phyloP scores from a whole-genome alignment of 768 basidiomycete genomes.

The Tylopilus felleus region DNA sequence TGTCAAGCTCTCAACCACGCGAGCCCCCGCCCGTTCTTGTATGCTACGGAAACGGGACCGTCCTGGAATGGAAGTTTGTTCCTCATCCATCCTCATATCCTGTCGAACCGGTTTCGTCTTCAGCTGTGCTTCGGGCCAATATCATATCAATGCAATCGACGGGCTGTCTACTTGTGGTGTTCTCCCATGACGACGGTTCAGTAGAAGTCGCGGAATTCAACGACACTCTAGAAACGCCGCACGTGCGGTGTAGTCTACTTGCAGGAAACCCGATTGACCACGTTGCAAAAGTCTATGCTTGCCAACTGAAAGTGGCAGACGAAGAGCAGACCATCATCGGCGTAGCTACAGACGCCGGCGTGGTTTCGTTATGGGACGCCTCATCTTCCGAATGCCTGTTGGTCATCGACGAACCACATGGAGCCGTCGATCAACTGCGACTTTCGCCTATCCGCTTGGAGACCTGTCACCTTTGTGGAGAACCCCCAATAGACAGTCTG shows the following conservation, averaged over 20 bases:
- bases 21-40: slow-evolving; percentile 37
- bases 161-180: slow-evolving; percentile 50
- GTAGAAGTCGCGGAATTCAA: slow-evolving; percentile 59
- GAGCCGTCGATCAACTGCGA: slow-evolving; percentile 56
- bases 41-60: slow-evolving; percentile 58
- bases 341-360: slow-evolving; percentile 61
- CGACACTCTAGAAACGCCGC: slow-evolving; percentile 40
- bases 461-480: slow-evolving; percentile 69
- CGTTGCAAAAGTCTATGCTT: slow-evolving; percentile 53
- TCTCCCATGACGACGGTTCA: slow-evolving; percentile 62
- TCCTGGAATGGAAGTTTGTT: slow-evolving; percentile 48
- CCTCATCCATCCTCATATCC: slow-evolving; percentile 21
- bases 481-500: slow-evolving; percentile 63
- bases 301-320: slow-evolving; percentile 49
- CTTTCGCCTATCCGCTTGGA: slow-evolving; percentile 52
- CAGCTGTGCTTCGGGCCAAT: slow-evolving; percentile 44
- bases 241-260: slow-evolving; percentile 47
- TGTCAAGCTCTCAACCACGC: slow-evolving; percentile 10
- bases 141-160: slow-evolving; percentile 49
- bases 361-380: slow-evolving; percentile 75
- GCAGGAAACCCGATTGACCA: slow-evolving; percentile 58
- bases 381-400: slow-evolving; percentile 60
- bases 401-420: slow-evolving; percentile 58
- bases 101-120: slow-evolving; percentile 44
- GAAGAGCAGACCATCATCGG: slow-evolving; percentile 52